These are phyloP conservation scores for Fusarium nanum DNA, from an alignment of 2,329 filamentous ascomycete genomes.

Conservation along the genomic window DNA sequence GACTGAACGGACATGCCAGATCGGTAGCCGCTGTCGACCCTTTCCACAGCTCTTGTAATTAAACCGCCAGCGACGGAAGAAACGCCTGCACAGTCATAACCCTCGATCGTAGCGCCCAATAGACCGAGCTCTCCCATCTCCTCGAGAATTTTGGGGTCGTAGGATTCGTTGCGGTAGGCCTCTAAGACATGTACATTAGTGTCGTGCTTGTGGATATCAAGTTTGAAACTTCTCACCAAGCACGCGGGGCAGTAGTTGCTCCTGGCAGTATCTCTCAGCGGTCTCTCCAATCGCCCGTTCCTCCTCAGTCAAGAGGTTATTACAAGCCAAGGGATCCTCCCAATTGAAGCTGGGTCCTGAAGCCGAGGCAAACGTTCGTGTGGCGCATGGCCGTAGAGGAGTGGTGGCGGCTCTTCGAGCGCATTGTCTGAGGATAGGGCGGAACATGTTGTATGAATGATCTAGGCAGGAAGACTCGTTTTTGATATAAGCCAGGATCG, in stretches of 20 bases:
- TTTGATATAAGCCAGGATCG: background rate
- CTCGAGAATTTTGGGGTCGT: slow-evolving; percentile 84
- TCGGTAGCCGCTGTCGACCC: slow-evolving; percentile 90
- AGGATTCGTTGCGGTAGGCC: slow-evolving; percentile 85
- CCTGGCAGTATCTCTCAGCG: slow-evolving; percentile 93
- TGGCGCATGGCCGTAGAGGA: slow-evolving; percentile 44
- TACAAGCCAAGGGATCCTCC: slow-evolving; percentile 85
- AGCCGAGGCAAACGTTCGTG: slow-evolving; percentile 53
- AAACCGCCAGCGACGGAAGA: slow-evolving; percentile 89
- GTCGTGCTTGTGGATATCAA: slow-evolving; percentile 1
- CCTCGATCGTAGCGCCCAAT: slow-evolving; percentile 85
- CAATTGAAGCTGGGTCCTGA: slow-evolving; percentile 75
- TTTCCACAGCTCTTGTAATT: slow-evolving; percentile 90
- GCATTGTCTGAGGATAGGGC: slow-evolving; percentile 48
- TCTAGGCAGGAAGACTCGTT: background rate
- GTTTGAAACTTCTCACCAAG: slow-evolving; percentile 68
- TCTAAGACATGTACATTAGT: slow-evolving; percentile 61
- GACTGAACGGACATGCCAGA: slow-evolving; percentile 95
- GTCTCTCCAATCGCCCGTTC: slow-evolving; percentile 91
- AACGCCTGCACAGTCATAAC: slow-evolving; percentile 88
- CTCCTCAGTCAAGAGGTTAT: slow-evolving; percentile 85
- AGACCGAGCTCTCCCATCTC: slow-evolving; percentile 96
- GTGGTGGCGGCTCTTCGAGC: slow-evolving; percentile 36
- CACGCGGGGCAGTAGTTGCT: slow-evolving; percentile 85
- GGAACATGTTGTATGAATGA: slow-evolving; percentile 45